Evolutionary conservation across 805 yeast species (phyloP).

Genomic region (Wickerhamiella bombiphila): DNA sequence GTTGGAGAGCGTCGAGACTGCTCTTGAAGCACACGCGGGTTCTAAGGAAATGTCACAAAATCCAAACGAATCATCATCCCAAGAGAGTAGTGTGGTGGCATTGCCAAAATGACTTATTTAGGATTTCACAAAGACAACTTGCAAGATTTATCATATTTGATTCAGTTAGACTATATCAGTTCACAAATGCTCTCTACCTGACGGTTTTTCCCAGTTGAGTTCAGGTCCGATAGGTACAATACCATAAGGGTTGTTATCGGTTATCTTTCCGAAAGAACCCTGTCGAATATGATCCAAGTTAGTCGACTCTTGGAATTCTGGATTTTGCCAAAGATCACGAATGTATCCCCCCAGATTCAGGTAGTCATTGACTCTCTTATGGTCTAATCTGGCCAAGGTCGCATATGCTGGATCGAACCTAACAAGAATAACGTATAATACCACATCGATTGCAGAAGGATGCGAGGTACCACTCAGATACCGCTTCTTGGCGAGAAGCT

Average conservation of each 20-base stretch:
- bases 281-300: conserved; percentile 79
- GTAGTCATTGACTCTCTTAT: conserved; percentile 70
- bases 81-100: too few relatives aligned
- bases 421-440: conserved; percentile 73
- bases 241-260: conserved; percentile 61
- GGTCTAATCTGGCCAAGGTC: conserved; percentile 89
- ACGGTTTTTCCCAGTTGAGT: conserved; percentile 16
- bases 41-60: too few relatives aligned
- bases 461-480: conserved; percentile 47
- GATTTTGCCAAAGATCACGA: conserved; percentile 52
- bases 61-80: too few relatives aligned
- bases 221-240: conserved; percentile 84
- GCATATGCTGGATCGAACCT: conserved; percentile 89
- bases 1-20: not conserved
- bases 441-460: conserved; percentile 80
- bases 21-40: too few relatives aligned
- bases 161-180: too few relatives aligned
- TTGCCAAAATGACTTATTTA: too few relatives aligned
- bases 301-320: conserved; percentile 64
- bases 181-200: conserved; percentile 11
- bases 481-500: conserved; percentile 22
- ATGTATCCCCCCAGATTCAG: conserved; percentile 73
- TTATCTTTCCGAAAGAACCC: conserved; percentile 81
- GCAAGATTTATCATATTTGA: too few relatives aligned
- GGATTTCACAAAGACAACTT: too few relatives aligned